These are phyloP conservation scores for Blastobotrys arbuscula DNA, from an alignment of 1,139 yeast species.

Conservation along the genomic window DNA sequence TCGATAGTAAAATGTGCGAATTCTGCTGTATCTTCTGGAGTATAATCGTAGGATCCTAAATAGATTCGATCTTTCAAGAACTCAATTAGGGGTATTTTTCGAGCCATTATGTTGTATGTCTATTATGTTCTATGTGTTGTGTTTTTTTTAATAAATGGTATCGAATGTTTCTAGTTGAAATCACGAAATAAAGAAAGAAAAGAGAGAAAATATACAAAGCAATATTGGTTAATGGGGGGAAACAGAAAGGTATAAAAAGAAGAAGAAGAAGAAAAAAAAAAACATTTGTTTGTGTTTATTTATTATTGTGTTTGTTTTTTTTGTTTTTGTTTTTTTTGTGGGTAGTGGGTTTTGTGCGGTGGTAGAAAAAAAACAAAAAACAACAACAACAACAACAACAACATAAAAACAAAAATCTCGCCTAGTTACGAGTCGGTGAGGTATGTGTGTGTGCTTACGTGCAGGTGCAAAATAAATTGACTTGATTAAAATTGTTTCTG, in stretches of 20 bases:
- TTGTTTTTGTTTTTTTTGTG: slow-evolving; percentile 1
- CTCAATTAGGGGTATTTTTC: slow-evolving; percentile 35
- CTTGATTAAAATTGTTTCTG: too few relatives aligned
- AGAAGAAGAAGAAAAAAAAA: too few relatives aligned
- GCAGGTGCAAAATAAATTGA: too few relatives aligned
- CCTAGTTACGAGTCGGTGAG: too few relatives aligned
- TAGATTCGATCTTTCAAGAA: slow-evolving; percentile 65
- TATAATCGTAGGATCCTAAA: slow-evolving; percentile 78
- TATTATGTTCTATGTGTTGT: not conserved
- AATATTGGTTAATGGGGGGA: too few relatives aligned
- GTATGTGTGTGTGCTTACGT: too few relatives aligned
- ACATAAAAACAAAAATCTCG: too few relatives aligned
- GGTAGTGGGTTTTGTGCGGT: not conserved
- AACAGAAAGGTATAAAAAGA: not conserved
- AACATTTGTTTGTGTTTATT: not conserved
- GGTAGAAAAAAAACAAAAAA: too few relatives aligned
- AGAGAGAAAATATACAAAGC: not conserved
- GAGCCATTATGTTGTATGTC: slow-evolving; percentile 5
- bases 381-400: too few relatives aligned
- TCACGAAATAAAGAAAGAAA: not conserved
- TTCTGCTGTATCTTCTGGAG: slow-evolving; percentile 72
- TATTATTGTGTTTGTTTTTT: not conserved
- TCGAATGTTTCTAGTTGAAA: not conserved
- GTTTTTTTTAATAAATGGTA: not conserved
- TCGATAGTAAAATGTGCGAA: slow-evolving; percentile 87